These are phyloP conservation scores for Gonapodya sp. DNA, from an alignment of 192 early-diverging fungal species.

Conservation along the genomic window DNA sequence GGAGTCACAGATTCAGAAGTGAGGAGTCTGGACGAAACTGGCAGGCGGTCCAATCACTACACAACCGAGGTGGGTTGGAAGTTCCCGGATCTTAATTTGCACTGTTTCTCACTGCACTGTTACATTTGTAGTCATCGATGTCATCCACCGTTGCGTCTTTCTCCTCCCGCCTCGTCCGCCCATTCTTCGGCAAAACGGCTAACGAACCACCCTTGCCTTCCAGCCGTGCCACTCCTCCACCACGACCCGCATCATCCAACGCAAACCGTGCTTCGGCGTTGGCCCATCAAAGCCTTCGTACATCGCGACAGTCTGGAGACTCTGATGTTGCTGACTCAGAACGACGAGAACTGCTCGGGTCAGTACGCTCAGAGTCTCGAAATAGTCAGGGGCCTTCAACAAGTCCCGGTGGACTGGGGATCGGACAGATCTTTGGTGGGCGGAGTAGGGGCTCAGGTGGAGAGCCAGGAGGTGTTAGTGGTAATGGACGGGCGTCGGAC, in stretches of 20 bases:
- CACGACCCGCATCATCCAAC: neutral
- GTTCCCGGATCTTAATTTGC: too few species aligned
- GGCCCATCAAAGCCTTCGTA: neutral
- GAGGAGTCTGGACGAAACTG: neutral
- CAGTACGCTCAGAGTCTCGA: neutral
- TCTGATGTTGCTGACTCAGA: neutral
- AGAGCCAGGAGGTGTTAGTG: neutral
- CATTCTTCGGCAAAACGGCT: neutral
- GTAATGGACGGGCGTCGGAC: neutral
- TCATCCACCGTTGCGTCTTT: neutral
- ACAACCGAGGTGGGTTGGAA: neutral
- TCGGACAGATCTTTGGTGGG: conserved; percentile 1
- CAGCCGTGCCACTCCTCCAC: neutral
- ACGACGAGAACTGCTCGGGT: neutral
- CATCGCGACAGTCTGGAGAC: neutral
- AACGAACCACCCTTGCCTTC: neutral
- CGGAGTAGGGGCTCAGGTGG: neutral
- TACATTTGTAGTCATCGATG: neutral
- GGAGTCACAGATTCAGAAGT: neutral
- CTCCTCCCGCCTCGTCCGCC: neutral
- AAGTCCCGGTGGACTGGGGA: neutral
- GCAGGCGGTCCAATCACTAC: neutral
- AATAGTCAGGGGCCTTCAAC: neutral
- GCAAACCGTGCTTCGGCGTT: neutral
- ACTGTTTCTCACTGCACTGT: neutral